These are phyloP conservation scores for Ophiostoma australiae DNA, from an alignment of 2,329 filamentous ascomycete genomes.

Conservation along the genomic window DNA sequence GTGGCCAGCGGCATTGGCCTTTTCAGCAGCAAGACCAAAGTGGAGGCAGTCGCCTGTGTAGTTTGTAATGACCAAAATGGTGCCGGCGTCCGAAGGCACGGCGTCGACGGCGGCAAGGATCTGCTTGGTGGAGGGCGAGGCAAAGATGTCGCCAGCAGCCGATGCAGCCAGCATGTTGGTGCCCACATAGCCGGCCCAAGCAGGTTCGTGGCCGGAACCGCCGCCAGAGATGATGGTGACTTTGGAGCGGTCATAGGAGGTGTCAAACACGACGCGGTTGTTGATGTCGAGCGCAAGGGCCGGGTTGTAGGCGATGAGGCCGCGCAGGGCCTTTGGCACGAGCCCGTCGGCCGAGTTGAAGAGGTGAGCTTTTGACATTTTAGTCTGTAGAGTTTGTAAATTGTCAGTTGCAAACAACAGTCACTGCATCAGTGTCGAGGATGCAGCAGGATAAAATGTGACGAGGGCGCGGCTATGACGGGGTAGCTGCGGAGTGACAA, in stretches of 20 bases:
- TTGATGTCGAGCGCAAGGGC: slow-evolving; percentile 46
- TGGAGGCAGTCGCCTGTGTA: slow-evolving; percentile 62
- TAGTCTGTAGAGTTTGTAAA: background rate
- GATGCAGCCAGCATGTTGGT: slow-evolving; percentile 56
- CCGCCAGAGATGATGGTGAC: slow-evolving; percentile 52
- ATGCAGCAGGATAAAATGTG: background rate
- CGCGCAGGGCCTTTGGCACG: slow-evolving; percentile 48
- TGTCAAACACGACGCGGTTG: slow-evolving; percentile 50
- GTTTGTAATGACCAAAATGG: slow-evolving; percentile 59
- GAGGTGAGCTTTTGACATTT: slow-evolving; percentile 51
- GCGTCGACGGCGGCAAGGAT: slow-evolving; percentile 55
- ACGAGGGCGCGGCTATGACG: background rate
- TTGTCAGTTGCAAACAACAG: background rate
- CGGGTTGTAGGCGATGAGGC: slow-evolving; percentile 51
- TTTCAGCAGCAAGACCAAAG: slow-evolving; percentile 56
- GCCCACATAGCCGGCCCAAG: slow-evolving; percentile 61
- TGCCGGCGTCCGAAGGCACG: slow-evolving; percentile 51
- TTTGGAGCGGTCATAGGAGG: slow-evolving; percentile 40
- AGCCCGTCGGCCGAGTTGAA: slow-evolving; percentile 51
- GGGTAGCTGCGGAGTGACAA: background rate
- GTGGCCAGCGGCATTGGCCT: slow-evolving; percentile 50
- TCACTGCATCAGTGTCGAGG: background rate
- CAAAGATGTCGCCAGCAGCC: slow-evolving; percentile 59
- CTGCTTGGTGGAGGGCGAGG: slow-evolving; percentile 58
- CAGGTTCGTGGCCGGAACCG: slow-evolving; percentile 56